phyloP scores from a whole-genome alignment of 306 rosid species.

The Abrus pulchellus region DNA sequence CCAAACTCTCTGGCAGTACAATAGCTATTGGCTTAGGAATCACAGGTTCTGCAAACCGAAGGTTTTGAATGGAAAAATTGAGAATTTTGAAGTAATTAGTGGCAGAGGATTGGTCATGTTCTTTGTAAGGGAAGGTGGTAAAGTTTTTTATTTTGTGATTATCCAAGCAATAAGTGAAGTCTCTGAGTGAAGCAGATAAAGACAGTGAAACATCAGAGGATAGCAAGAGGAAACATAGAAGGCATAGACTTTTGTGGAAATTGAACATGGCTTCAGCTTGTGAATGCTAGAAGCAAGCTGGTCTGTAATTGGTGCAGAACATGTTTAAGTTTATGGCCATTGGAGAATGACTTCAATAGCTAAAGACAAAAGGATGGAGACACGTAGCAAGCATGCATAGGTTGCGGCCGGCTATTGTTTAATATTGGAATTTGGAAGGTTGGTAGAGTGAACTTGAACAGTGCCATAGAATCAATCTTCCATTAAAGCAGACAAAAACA shows the following conservation, averaged over 20 bases:
- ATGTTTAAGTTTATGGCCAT: constrained; percentile 39
- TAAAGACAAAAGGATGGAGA: constrained; percentile 56
- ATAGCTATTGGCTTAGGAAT: constrained; percentile 71
- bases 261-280: constrained; percentile 51
- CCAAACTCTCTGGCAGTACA: constrained; percentile 67
- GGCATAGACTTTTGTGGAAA: constrained; percentile 13
- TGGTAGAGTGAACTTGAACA: constrained; percentile 40
- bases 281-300: constrained; percentile 49
- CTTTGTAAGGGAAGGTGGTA: constrained; percentile 52
- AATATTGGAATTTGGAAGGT: constrained; percentile 39
- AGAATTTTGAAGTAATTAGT: constrained; percentile 63
- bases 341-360: constrained; percentile 48
- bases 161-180: constrained; percentile 63
- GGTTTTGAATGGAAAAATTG: constrained; percentile 77
- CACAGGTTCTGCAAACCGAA: constrained; percentile 57
- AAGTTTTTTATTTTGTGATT: constrained; percentile 64
- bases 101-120: constrained; percentile 43
- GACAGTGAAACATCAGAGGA: constrained; percentile 39
- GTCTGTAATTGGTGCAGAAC: constrained; percentile 38
- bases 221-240: constrained; percentile 44
- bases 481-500: constrained; percentile 42
- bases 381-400: constrained; percentile 41
- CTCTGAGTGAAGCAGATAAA: constrained; percentile 42
- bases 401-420: constrained; percentile 62
- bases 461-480: constrained; percentile 20